Conservation (phyloP, 306 rosid genomes). For the Cyclanthera cordifolia region DNA sequence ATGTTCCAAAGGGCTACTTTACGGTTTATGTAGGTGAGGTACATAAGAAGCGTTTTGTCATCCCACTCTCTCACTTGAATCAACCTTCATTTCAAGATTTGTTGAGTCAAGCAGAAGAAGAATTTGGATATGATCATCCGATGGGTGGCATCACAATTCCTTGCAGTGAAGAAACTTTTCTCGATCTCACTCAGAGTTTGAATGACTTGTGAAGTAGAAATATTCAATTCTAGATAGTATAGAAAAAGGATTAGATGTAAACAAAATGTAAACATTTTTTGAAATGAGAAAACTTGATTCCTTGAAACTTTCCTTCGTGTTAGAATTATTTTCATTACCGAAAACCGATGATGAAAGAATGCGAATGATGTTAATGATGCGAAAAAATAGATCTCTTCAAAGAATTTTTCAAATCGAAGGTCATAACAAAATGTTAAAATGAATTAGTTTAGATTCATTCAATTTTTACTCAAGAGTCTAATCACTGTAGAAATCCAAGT, state of each 20-base stretch:
- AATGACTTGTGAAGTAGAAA: too few relatives aligned
- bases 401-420: neutral
- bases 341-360: too few relatives aligned
- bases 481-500: neutral
- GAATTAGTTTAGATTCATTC: neutral
- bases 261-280: too few relatives aligned
- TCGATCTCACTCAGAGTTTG: neutral
- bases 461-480: neutral
- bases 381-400: too few relatives aligned
- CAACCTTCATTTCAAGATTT: slow-evolving; percentile 26
- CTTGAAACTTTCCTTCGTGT: too few relatives aligned
- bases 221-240: too few relatives aligned
- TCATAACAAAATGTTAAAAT: neutral
- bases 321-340: too few relatives aligned
- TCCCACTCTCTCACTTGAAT: slow-evolving; percentile 26
- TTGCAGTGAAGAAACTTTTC: slow-evolving; percentile 7
- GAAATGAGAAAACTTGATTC: too few relatives aligned
- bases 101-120: slow-evolving; percentile 20
- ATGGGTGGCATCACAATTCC: slow-evolving; percentile 25
- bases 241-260: too few relatives aligned
- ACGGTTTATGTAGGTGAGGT: slow-evolving; percentile 27
- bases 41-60: slow-evolving; percentile 20
- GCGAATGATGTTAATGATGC: too few relatives aligned
- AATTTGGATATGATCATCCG: slow-evolving; percentile 25
- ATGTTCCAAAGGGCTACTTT: slow-evolving; percentile 25